These are phyloP conservation scores for Candida yuanshanica DNA, from an alignment of 805 yeast species.

Conservation along the genomic window DNA sequence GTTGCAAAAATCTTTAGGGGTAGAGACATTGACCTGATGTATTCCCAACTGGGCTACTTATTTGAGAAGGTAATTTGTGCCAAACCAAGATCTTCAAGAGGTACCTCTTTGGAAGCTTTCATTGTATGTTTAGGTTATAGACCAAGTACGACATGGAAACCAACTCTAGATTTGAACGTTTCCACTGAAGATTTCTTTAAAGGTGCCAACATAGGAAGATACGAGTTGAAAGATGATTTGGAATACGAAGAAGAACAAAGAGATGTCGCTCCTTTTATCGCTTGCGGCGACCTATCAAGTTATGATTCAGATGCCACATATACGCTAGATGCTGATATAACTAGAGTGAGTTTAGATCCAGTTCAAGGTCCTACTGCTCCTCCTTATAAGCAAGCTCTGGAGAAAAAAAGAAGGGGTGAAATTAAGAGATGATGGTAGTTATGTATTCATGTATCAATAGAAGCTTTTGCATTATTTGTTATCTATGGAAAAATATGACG, in stretches of 20 bases:
- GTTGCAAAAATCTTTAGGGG: conserved; percentile 97
- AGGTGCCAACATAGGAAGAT: conserved; percentile 51
- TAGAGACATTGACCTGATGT: conserved; percentile 87
- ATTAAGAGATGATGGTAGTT: conserved; percentile 27
- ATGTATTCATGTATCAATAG: background rate
- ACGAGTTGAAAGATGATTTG: conserved; percentile 41
- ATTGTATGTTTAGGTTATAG: conserved; percentile 85
- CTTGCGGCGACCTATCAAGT: conserved; percentile 88
- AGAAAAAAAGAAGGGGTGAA: conserved; percentile 74
- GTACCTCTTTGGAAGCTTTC: conserved; percentile 90
- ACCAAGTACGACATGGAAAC: conserved; percentile 83
- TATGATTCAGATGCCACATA: conserved; percentile 97
- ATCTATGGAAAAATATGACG: no score
- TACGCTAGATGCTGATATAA: conserved; percentile 31
- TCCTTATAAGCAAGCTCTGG: conserved; percentile 89
- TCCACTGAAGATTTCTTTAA: conserved; percentile 84
- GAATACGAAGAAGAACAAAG: conserved; percentile 56
- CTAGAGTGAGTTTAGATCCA: conserved; percentile 64
- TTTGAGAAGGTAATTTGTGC: conserved; percentile 91
- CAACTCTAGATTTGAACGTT: conserved; percentile 46
- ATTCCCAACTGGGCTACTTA: conserved; percentile 83
- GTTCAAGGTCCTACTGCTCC: conserved; percentile 96
- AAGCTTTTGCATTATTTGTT: background rate
- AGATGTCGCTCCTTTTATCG: conserved; percentile 81
- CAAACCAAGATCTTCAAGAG: conserved; percentile 92